These are phyloP conservation scores for Aspergillus udagawae DNA, from an alignment of 2,329 filamentous ascomycete genomes.

Conservation along the genomic window DNA sequence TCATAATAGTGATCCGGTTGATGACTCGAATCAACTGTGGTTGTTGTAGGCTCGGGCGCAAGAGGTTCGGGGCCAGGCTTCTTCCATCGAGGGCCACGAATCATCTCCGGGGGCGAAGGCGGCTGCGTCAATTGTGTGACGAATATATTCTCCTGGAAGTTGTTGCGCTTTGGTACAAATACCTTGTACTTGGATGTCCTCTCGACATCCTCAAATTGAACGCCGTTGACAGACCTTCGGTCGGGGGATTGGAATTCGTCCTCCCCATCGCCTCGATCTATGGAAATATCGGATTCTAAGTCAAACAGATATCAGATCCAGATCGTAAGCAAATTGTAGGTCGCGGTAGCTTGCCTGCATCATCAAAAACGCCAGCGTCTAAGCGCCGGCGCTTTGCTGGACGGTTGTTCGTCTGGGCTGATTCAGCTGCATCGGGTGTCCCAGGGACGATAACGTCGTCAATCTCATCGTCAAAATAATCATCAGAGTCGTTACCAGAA, in stretches of 20 bases:
- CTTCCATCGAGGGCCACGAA: conserved; percentile 50
- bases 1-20: conserved; percentile 14
- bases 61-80: conserved; percentile 35
- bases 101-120: conserved; percentile 48
- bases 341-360: neutral
- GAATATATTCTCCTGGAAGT: conserved; percentile 42
- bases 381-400: conserved; percentile 35
- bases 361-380: conserved; percentile 6
- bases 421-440: conserved; percentile 9
- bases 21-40: neutral
- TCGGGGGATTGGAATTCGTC: conserved; percentile 16
- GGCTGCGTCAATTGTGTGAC: conserved; percentile 47
- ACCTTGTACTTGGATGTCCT: conserved; percentile 35
- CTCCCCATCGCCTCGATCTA: conserved; percentile 13
- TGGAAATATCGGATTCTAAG: conserved; percentile 12
- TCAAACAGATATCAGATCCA: conserved; percentile 8
- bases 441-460: conserved; percentile 27
- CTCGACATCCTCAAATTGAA: conserved; percentile 11
- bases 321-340: conserved; percentile 10
- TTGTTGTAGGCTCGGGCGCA: conserved; percentile 8
- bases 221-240: conserved; percentile 4
- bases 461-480: conserved; percentile 27
- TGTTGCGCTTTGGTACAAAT: conserved; percentile 39
- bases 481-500: conserved; percentile 23
- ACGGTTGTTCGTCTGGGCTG: conserved; percentile 14